Base-by-base conservation (phyloP, 305 asterid species). In the Rubia balearica region DNA sequence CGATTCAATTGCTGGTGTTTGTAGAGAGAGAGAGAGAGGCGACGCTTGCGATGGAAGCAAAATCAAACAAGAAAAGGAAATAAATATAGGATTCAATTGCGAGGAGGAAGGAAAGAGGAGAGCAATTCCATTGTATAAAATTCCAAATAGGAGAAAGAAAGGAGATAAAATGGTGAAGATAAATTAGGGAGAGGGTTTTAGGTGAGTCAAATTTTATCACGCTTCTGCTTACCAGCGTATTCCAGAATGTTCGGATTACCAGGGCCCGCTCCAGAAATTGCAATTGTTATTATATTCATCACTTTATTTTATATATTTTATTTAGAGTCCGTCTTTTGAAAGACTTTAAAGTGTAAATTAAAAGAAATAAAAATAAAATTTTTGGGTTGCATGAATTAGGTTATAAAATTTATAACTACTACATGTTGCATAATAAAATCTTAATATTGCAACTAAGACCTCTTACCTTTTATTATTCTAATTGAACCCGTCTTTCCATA, bases 181-280 rank as follows among this genome's bases (percentile, higher is more conserved):
- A 38, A 38, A 43, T 24, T 46, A 63, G 21, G 38, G 6, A 24
- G 40, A 11, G 45, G 45, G n/a, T 8, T 10, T 49, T 36, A 5
- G 71, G 43, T 65, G 61, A 41, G 43, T 13, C n/a, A n/a, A 19
- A 55, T 10, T 30, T 38, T 6, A 21, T 51, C 59, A 53, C 69
- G 3, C 64, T 14, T 16, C 38, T 59, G 55, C 51, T 42, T 12
- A 8, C 33, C 2, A n/a, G 71, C 45, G 38, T 68, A 55, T 75
- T 75, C 72, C 63, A 65, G 79, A 75, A 75, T 65, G 49, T 70
- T 16, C 78, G 19, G 60, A 11, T 21, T 42, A 2, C n/a, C 45
- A 30, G 57, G 57, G 4, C 6, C 51, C 3, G 21, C 0, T 24
- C 8, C 9, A 49, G 65, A 51, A 51, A 51, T 51, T 17, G 59